These are phyloP conservation scores for Fusarium cicatricum DNA, from an alignment of 2,329 filamentous ascomycete genomes.

Conservation along the genomic window DNA sequence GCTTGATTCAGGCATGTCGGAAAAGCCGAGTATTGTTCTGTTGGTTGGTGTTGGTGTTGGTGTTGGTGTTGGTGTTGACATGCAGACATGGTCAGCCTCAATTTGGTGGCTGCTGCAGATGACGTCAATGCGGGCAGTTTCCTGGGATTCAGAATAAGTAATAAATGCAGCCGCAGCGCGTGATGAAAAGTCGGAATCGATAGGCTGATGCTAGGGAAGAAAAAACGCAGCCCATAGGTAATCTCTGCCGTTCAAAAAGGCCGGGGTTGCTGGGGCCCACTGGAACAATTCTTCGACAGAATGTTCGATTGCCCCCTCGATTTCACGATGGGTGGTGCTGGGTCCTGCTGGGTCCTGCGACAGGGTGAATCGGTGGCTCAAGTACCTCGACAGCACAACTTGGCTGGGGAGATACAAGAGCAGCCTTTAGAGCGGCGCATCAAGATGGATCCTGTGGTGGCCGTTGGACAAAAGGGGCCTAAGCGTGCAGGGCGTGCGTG, in stretches of 20 bases:
- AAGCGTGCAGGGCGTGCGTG: conserved; percentile 20
- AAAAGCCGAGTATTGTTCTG: too few species aligned
- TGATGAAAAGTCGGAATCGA: conserved; percentile 19
- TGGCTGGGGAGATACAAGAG: conserved; percentile 10
- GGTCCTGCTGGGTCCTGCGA: conserved; percentile 8
- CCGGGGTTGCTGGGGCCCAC: conserved; percentile 10
- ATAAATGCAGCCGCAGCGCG: conserved; percentile 14
- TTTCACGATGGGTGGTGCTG: conserved; percentile 26
- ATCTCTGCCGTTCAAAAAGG: neutral
- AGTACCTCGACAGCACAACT: neutral
- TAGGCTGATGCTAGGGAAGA: too few species aligned
- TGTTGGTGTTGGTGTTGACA: too few species aligned
- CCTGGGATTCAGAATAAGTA: conserved; percentile 5
- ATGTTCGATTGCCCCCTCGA: conserved; percentile 27
- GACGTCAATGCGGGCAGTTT: conserved; percentile 15
- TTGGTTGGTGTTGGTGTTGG: too few species aligned
- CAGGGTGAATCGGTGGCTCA: conserved; percentile 14
- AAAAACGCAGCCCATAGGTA: too few species aligned
- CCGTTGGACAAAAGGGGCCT: conserved; percentile 6
- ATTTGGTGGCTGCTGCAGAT: conserved; percentile 5
- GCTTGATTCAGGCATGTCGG: neutral
- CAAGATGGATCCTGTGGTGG: conserved; percentile 14
- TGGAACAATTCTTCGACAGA: conserved; percentile 9
- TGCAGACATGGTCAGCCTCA: too few species aligned
- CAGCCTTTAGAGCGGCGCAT: neutral